phyloP scores from a whole-genome alignment of 176 grass and related monocot genomes.

The Melocanna baccifera region DNA sequence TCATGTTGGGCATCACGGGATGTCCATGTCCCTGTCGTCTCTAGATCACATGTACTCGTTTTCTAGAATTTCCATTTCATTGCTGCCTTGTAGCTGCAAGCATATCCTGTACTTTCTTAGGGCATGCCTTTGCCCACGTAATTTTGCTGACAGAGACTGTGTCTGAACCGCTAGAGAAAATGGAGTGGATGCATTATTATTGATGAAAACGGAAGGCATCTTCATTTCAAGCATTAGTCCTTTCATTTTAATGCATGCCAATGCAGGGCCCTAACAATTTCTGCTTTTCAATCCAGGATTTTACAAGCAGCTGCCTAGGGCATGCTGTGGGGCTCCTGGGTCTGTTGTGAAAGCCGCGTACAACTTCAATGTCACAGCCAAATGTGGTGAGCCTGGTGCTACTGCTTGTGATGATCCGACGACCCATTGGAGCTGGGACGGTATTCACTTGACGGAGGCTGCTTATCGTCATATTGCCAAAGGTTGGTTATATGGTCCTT shows the following conservation, averaged over 20 bases:
- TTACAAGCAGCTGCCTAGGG: constrained; percentile 43
- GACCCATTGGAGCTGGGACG: constrained; percentile 63
- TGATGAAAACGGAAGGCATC: constrained; percentile 6
- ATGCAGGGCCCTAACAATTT: constrained; percentile 23
- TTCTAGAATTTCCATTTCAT: constrained; percentile 23
- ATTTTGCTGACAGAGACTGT: constrained; percentile 15
- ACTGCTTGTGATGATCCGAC: constrained; percentile 48
- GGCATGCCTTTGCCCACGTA: not conserved
- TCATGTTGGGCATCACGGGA: not conserved
- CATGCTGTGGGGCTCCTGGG: constrained; percentile 52
- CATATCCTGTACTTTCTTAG: constrained; percentile 6
- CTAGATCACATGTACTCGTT: constrained; percentile 18
- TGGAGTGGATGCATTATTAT: constrained; percentile 4
- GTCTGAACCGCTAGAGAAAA: constrained; percentile 20
- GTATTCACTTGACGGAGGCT: constrained; percentile 68
- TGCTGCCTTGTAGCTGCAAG: not conserved
- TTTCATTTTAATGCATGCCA: not conserved
- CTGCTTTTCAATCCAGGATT: constrained; percentile 41
- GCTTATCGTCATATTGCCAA: constrained; percentile 55
- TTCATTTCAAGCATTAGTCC: constrained; percentile 17
- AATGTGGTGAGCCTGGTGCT: constrained; percentile 51
- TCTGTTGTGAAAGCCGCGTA: constrained; percentile 43
- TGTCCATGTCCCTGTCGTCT: constrained; percentile 14
- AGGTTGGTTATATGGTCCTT: constrained; percentile 61
- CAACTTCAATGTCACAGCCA: constrained; percentile 57